Percentiles rank a stretch among this genome's conserved stretches.
Evolutionary conservation across 495 filamentous ascomycete genomes (phyloP).

Genomic region (Xylaria castorea): DNA sequence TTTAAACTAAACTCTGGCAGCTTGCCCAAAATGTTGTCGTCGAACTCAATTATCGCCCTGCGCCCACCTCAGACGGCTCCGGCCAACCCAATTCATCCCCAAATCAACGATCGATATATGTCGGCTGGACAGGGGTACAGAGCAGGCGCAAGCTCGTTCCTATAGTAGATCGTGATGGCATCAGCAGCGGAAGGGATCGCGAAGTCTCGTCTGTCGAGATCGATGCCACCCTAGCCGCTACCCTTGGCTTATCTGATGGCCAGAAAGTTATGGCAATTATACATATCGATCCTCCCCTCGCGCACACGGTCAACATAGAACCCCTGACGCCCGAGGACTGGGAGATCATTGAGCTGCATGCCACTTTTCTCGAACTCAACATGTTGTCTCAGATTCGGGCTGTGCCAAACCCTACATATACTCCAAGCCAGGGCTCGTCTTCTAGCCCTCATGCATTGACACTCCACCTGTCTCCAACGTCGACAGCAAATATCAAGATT

Average conservation of each 20-base stretch:
- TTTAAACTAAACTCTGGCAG: slow-evolving; percentile 48
- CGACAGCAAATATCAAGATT: slow-evolving; percentile 88
- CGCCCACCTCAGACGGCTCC: slow-evolving; percentile 38
- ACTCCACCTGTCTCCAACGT: slow-evolving; percentile 92
- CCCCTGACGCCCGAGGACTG: slow-evolving; percentile 93
- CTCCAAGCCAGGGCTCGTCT: slow-evolving; percentile 48
- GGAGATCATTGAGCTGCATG: slow-evolving; percentile 98
- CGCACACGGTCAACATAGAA: slow-evolving; percentile 94
- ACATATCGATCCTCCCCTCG: slow-evolving; percentile 87
- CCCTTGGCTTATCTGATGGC: slow-evolving; percentile 80
- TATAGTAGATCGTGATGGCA: slow-evolving; percentile 74
- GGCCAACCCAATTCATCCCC: slow-evolving; percentile 46
- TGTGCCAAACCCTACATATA: slow-evolving; percentile 80
- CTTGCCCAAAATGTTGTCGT: slow-evolving; percentile 94
- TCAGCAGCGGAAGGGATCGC: slow-evolving; percentile 69
- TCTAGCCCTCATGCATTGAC: slow-evolving; percentile 77
- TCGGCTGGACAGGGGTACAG: slow-evolving; percentile 97
- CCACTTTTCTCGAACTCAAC: slow-evolving; percentile 92
- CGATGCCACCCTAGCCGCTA: slow-evolving; percentile 85
- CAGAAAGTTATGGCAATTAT: slow-evolving; percentile 76
- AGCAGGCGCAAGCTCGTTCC: slow-evolving; percentile 81
- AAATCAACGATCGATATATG: slow-evolving; percentile 72
- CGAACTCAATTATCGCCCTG: slow-evolving; percentile 74
- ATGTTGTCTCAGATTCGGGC: slow-evolving; percentile 92
- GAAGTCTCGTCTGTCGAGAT: slow-evolving; percentile 81